Conservation (phyloP, 768 basidiomycete genomes). For the Dentipellis sp. region DNA sequence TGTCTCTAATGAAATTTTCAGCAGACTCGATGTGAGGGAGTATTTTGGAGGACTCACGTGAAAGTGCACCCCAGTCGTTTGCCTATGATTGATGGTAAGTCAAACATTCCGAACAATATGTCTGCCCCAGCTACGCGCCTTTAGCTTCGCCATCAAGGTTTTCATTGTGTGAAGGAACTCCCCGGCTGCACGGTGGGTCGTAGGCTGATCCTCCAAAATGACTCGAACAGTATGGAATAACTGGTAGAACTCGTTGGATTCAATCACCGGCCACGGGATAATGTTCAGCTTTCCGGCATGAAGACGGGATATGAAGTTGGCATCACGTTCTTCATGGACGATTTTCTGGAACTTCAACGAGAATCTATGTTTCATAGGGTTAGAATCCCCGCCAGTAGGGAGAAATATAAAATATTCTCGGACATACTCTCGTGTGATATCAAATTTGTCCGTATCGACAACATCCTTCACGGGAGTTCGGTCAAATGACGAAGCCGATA, state of each 20-base stretch:
- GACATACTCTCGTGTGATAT: slow-evolving; percentile 49
- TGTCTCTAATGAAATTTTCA: slow-evolving; percentile 25
- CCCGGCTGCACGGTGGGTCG: slow-evolving; percentile 41
- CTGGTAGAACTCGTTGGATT: slow-evolving; percentile 49
- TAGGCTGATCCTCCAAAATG: slow-evolving; percentile 35
- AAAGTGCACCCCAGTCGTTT: slow-evolving; percentile 57
- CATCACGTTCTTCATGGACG: slow-evolving; percentile 50
- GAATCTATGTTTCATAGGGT: slow-evolving; percentile 29
- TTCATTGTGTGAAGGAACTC: slow-evolving; percentile 51
- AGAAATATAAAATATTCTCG: not conserved
- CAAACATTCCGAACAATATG: no score
- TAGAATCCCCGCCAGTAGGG: not conserved
- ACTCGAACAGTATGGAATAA: slow-evolving; percentile 41
- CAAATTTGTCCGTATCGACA: slow-evolving; percentile 48
- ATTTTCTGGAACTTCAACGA: slow-evolving; percentile 49
- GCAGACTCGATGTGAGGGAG: not conserved
- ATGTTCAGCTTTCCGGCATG: slow-evolving; percentile 48
- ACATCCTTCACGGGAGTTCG: slow-evolving; percentile 39
- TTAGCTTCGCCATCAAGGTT: slow-evolving; percentile 59
- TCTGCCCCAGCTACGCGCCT: slow-evolving; percentile 26
- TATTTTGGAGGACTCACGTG: slow-evolving; percentile 32
- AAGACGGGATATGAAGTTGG: slow-evolving; percentile 53
- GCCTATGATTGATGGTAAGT: slow-evolving; percentile 25
- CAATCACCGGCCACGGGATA: slow-evolving; percentile 61
- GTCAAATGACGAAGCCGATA: not conserved